phyloP scores from a whole-genome alignment of 2,329 filamentous ascomycete species.

The Xylariales sp. region DNA sequence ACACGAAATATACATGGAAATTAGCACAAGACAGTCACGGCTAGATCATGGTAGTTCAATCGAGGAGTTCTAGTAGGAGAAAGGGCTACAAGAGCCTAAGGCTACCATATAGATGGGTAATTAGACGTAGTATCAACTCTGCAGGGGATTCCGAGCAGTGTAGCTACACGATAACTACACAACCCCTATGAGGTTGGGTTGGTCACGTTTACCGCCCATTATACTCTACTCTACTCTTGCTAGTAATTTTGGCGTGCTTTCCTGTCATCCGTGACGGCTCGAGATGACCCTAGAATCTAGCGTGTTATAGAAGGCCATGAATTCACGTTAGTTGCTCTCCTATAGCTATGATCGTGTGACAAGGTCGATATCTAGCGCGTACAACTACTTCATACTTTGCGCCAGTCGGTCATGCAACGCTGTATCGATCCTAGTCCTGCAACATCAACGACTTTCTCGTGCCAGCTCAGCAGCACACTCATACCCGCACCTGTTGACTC shows the following conservation, averaged over 20 bases:
- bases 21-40: not conserved
- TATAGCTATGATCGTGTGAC: constrained; percentile 12
- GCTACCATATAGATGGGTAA: not conserved
- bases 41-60: not conserved
- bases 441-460: constrained; percentile 97
- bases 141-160: not conserved
- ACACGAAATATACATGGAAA: not conserved
- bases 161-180: not conserved
- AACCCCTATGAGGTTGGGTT: not conserved
- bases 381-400: constrained; percentile 72
- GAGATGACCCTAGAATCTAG: not conserved
- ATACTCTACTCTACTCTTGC: not conserved
- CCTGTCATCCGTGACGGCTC: not conserved
- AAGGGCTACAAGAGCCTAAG: not conserved
- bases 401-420: constrained; percentile 94
- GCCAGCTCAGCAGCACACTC: constrained; percentile 98
- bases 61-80: not conserved
- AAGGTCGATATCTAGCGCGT: constrained; percentile 15
- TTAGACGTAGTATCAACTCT: not conserved
- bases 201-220: not conserved
- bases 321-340: constrained; percentile 3
- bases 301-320: constrained; percentile 4
- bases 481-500: constrained; percentile 86
- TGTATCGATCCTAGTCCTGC: constrained; percentile 92
- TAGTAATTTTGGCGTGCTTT: not conserved